Conservation (phyloP, 2,329 filamentous ascomycete genomes). For the Pseudocercospora pini-densiflorae region DNA sequence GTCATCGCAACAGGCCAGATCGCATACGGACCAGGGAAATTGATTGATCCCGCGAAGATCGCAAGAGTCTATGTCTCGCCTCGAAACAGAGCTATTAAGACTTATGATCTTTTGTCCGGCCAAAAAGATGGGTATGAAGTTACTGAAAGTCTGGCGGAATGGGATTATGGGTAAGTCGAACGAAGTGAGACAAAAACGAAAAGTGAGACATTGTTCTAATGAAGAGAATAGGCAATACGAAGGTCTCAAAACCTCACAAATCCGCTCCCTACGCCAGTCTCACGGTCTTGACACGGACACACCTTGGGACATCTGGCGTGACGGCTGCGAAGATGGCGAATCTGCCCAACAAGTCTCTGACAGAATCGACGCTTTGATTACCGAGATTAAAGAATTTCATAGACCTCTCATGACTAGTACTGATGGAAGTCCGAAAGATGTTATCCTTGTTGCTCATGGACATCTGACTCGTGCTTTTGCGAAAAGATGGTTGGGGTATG, state of each 20-base stretch:
- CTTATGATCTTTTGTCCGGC: constrained; percentile 53
- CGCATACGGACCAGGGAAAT: constrained; percentile 55
- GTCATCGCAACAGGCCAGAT: constrained; percentile 50
- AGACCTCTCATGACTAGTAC: constrained; percentile 48
- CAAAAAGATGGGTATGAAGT: constrained; percentile 50
- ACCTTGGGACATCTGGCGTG: constrained; percentile 85
- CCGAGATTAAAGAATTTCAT: constrained; percentile 69
- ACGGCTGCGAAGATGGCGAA: constrained; percentile 84
- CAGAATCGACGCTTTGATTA: constrained; percentile 74
- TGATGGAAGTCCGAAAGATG: constrained; percentile 58
- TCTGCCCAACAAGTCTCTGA: constrained; percentile 70
- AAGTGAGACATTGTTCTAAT: too few relatives aligned
- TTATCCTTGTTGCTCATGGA: constrained; percentile 82
- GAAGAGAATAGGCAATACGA: constrained; percentile 61
- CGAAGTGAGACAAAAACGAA: too few relatives aligned
- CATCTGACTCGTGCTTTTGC: constrained; percentile 84
- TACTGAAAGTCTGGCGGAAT: constrained; percentile 75
- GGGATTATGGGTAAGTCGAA: constrained; percentile 72
- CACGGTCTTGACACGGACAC: constrained; percentile 59
- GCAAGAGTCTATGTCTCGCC: constrained; percentile 57
- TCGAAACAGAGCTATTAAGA: constrained; percentile 53
- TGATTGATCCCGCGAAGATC: constrained; percentile 57
- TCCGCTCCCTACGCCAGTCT: constrained; percentile 63
- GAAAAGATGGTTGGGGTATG: constrained; percentile 77
- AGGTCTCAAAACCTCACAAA: constrained; percentile 74